Base-by-base conservation (phyloP, 306 rosid species). In the Quercus robur region DNA sequence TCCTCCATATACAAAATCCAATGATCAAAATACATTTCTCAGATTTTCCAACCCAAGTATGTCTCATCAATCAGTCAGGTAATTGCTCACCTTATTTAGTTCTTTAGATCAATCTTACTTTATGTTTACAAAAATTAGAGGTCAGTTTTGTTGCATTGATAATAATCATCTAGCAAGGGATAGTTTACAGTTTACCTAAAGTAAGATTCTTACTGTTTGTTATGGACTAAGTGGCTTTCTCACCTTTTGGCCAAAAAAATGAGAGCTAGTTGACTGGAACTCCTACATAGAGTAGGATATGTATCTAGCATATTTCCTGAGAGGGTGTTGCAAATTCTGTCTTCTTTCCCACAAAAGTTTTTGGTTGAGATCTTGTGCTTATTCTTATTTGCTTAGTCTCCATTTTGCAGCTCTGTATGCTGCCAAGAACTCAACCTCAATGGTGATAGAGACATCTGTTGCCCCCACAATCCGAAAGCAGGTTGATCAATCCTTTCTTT, bases 361-460 rank as follows among this genome's bases (percentile, higher is more conserved):
- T 80, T 71, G 35, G 84, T 81, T 88, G 88, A 83, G 78, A 82
- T 85, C 85, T 86, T 78, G 57, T 82, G 77, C 81, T 77, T 80
- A 83, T 82, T 85, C 88, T 84, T 89, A 80, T 86, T 86, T 81
- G 74, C 86, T 52, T 54, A 81, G 88, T 88, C 96, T 97, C 93
- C 78, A 81, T 81, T 61, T 79, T 82, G 88, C 84, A 91, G 93
- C 90, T 89, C 88, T 92, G 79, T 87, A 77, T 80, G 46, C 86
- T 84, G 56, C 81, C 59, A 78, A 83, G 78, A 81, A 79, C 85
- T 81, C 71, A 72, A 86, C 86, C 89, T 85, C 84, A 80, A 72
- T 81, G 75, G 31, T 83, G 91, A 94, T 77, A 70, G 78, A 69
- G 87, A 90, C 91, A 80, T 80, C 86, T 78, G 55, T 76, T 85